Evolutionary conservation across 306 rosid genomes (phyloP), one percentile per base, ranked within the genome.

Genomic region (Carpinus fangiana): DNA sequence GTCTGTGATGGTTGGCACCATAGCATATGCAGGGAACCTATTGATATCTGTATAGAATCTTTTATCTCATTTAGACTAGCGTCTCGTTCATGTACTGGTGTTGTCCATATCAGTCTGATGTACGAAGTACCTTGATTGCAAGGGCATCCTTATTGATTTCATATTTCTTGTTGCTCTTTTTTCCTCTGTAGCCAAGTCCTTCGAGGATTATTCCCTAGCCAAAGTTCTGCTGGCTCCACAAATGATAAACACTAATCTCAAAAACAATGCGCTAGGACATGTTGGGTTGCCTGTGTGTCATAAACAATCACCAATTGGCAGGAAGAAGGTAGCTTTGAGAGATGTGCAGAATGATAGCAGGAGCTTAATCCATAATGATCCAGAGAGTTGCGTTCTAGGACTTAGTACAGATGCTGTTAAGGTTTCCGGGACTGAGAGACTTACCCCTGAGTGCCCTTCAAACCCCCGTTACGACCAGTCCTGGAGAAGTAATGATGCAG

Each of bases 341-440:
- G 87, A 86, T 75, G 79, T 81, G 51, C 89, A 83, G 60, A 86
- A 86, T 68, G 85, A 86, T 45, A 75, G 79, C 52, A 80, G 83
- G 47, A 73, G 41, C 36, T 47, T 28, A 36, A 38, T 51, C 34
- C 41, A 51, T 20, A 79, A 73, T 52, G 66, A 61, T 73, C 72
- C 81, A 16, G 76, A 73, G 74, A 65, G 61, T 75, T 67, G 62
- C 75, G 3, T 62, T 70, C 76, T 72, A 62, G 87, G 84, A 65
- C 21, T 36, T 13, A 56, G 21, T 31, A 43, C 12, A 18, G 53
- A 82, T 62, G 70, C 46, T 23, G 48, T 56, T 70, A 76, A 84
- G 83, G 78, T 78, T 23, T 65, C 69, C 23, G 86, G 86, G 79
- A 73, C 62, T 28, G 81, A 84, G 76, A 70, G 84, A 75, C 76